Base-by-base conservation (phyloP, 176 grass and related monocot species). In the Aegilops bicornis region DNA sequence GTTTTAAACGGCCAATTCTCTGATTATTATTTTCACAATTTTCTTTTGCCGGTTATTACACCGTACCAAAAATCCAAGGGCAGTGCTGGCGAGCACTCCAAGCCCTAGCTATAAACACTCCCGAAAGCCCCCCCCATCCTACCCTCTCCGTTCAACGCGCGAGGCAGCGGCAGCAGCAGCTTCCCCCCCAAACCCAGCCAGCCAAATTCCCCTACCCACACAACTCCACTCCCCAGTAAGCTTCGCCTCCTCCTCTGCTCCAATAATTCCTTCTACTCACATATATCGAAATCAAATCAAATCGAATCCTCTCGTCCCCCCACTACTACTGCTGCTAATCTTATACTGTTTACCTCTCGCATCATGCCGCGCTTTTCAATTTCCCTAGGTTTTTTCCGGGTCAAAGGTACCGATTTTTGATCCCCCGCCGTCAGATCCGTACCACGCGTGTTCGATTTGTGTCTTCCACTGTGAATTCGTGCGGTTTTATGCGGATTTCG, bases 151-250 rank as follows among this genome's bases (percentile, higher is more conserved):
- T 82, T 24, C 80, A 36, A 20, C 30, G 64, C 42, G 29, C 19
- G 64, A 56, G 64, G 80, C 64, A n/a, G 64, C 63, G 42, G 72
- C 73, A 76, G 66, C 66, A 69, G 65, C 65, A 67, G 72, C 72
- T 30, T 43, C n/a, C 80, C 47, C 19, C 63, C 80, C 79, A 33
- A 69, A 82, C 16, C 73, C 72, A 81, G 71, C 70, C 71, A 81
- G 27, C 64, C 80, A 83, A 87, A 87, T 78, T 7, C 80, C 89
- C 84, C 54, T 61, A 43, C 54, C 79, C 83, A 52, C 73, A 63
- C 84, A 27, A 76, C 83, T 35, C 82, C 82, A 85, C 82, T 42
- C 89, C 59, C 85, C 85, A 87, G 85, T 91, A 83, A 91, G 89
- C 89, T 78, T 39, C 88, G 24, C 78, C 77, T 20, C 36, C 14